Base-by-base conservation (phyloP, 208 protist genomes). In the Acanthamoeba quina region DNA sequence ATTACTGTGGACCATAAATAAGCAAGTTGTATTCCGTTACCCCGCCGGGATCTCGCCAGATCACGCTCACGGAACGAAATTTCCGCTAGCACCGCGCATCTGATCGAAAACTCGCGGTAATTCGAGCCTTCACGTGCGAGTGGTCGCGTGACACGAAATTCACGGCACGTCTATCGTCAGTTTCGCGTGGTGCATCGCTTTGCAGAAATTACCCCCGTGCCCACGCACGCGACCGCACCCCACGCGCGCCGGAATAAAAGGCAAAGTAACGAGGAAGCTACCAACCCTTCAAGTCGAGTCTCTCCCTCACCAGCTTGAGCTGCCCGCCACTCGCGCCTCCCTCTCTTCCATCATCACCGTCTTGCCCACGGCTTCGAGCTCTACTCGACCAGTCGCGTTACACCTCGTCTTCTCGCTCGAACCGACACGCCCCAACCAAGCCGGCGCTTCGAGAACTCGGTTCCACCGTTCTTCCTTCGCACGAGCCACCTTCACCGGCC, bases 201-300 rank as follows among this genome's bases (percentile, higher is more conserved):
- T 68, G 62, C 11, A 11, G 56, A 60, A 60, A 60, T 24, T 60
- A 15, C 7, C 49, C 5, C 7, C 7, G 7, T 11, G 11, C 49
- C 7, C 15, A 15, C 62, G 62, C 62, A 68, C 62, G 62, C 4
- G 62, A 60, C 56, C 11, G 2, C 26, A 26, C 19, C 62, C 62
- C n/a, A 34, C 62, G n/a, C 11, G 62, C 6, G 62, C 62, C n/a
- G 9, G 62, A 34, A 68, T 68, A 68, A 68, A 68, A 34, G 62
- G 26, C 62, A 68, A 11, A 68, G 62, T 68, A 68, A 68, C 62
- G 62, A 68, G 62, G 62, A 68, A 68, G 62, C 62, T 68, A 68
- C 62, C 15, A 21, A 68, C 62, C 62, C 62, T 68, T 68, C 62
- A 68, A n/a, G 62, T 68, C 62, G 62, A 68, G 62, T 68, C 62